Evolutionary conservation across 805 yeast genomes (phyloP).

Genomic region (Candida vartiovaarae): DNA sequence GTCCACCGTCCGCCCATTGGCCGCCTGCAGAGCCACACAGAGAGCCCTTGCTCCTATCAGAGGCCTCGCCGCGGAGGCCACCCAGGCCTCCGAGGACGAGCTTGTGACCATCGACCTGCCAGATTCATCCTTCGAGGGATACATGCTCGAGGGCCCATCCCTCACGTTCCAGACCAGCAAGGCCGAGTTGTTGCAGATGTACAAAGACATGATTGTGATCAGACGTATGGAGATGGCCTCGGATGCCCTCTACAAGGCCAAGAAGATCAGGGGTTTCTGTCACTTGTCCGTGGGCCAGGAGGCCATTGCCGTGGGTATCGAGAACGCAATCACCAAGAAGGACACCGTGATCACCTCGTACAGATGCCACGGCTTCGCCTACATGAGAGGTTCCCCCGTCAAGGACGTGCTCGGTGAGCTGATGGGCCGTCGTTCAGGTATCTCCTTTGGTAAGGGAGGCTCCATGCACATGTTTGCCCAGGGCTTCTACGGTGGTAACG

Average conservation of each 20-base stretch:
- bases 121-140: conserved; percentile 77
- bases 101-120: conserved; percentile 55
- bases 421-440: conserved; percentile 95
- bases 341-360: conserved; percentile 95
- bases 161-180: conserved; percentile 74
- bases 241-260: conserved; percentile 96
- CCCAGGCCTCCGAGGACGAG: conserved; percentile 15
- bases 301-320: conserved; percentile 98
- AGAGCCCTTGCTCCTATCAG: conserved; percentile 10
- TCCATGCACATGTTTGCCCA: conserved; percentile 98
- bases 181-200: conserved; percentile 79
- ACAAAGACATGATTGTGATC: conserved; percentile 89
- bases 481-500: conserved; percentile 98
- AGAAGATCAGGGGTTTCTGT: conserved; percentile 98
- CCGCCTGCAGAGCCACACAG: conserved; percentile 6
- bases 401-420: conserved; percentile 88
- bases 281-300: conserved; percentile 98
- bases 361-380: conserved; percentile 98
- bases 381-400: conserved; percentile 92
- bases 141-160: conserved; percentile 68
- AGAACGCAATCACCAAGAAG: conserved; percentile 77
- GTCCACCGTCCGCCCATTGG: conserved; percentile 16
- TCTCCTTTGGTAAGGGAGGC: conserved; percentile 97
- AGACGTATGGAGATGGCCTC: conserved; percentile 99
- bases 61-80: conserved; percentile 22